Conservation (phyloP, 768 basidiomycete species). For the Russula vinacea region DNA sequence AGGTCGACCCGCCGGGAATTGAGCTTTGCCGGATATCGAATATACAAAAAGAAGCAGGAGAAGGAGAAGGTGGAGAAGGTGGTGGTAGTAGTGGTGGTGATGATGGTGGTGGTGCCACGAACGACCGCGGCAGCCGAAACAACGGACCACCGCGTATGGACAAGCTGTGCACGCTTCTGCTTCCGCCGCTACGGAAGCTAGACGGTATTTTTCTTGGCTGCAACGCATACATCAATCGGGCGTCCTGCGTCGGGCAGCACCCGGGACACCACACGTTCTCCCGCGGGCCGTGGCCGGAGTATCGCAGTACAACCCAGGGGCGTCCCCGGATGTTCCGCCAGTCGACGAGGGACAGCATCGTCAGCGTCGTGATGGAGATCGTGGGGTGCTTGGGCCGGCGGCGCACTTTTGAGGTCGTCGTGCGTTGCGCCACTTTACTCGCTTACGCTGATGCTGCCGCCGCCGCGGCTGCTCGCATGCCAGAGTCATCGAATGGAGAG, state of each 20-base stretch:
- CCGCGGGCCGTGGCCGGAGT: constrained; percentile 4
- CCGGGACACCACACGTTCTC: constrained; percentile 2
- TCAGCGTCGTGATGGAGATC: constrained; percentile 9
- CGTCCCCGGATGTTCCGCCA: neutral
- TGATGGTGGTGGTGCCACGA: neutral
- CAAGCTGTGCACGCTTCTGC: constrained; percentile 4
- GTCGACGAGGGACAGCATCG: neutral
- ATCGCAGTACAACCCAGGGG: neutral
- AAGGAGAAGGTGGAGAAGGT: no score
- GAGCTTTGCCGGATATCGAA: constrained; percentile 8
- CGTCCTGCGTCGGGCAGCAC: constrained; percentile 4
- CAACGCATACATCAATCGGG: neutral
- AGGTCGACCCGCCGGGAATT: neutral
- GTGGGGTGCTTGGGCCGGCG: neutral
- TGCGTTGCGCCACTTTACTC: constrained; percentile 5
- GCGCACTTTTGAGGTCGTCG: neutral
- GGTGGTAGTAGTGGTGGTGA: no score
- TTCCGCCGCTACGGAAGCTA: neutral
- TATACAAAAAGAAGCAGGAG: neutral
- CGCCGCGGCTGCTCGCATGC: neutral
- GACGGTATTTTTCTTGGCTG: neutral
- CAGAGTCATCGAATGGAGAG: neutral
- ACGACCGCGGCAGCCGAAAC: neutral
- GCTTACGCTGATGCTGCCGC: neutral
- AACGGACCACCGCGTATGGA: neutral